These are phyloP conservation scores for Rhynchosporium agropyri DNA, from an alignment of 2,329 filamentous ascomycete genomes.

Conservation along the genomic window DNA sequence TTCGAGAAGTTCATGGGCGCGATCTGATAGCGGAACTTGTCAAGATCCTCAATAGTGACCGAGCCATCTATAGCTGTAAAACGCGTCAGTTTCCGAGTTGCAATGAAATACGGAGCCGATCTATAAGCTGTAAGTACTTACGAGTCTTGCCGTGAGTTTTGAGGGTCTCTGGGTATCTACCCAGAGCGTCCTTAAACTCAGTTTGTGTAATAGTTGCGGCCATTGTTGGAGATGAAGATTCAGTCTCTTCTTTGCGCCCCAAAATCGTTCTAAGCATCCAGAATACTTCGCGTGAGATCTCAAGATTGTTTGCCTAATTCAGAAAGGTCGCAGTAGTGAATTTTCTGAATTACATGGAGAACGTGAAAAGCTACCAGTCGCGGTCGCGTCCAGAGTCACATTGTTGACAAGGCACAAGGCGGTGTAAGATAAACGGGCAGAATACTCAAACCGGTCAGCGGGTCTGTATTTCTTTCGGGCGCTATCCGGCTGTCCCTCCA, in stretches of 20 bases:
- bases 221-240: constrained; percentile 29
- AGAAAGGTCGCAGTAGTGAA: constrained; percentile 27
- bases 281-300: constrained; percentile 12
- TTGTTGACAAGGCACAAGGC: constrained; percentile 4
- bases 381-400: constrained; percentile 3
- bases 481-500: constrained; percentile 17
- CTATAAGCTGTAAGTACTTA: constrained; percentile 26
- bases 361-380: constrained; percentile 4
- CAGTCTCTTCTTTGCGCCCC: constrained; percentile 23
- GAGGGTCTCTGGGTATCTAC: constrained; percentile 37
- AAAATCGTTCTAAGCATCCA: constrained; percentile 30
- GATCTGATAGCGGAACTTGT: constrained; percentile 60
- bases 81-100: constrained; percentile 26
- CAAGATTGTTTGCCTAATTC: constrained; percentile 11
- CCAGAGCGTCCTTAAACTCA: constrained; percentile 39
- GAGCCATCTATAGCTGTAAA: constrained; percentile 35
- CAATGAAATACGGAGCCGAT: neutral
- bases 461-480: constrained; percentile 12
- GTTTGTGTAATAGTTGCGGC: constrained; percentile 34
- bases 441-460: neutral
- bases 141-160: constrained; percentile 31
- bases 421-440: neutral
- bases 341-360: constrained; percentile 17
- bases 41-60: constrained; percentile 55
- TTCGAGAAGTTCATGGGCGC: constrained; percentile 53